Evolutionary conservation across 2,329 filamentous ascomycete genomes (phyloP).

Genomic region (Coniochaeta pulveracea): DNA sequence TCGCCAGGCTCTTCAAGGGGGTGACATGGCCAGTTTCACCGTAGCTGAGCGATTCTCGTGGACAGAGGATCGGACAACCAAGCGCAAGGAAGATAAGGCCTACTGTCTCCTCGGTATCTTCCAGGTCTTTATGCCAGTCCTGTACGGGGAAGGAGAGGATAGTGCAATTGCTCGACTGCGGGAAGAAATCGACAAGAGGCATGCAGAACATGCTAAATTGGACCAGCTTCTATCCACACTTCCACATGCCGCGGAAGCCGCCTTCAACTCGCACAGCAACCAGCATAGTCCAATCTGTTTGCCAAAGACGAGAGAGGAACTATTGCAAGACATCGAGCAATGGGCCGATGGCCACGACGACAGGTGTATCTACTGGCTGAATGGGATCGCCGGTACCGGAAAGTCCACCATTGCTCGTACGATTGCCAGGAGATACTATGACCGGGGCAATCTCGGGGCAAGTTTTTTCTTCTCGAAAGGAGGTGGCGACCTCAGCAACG

Average conservation of each 20-base stretch:
- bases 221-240: conserved; percentile 4
- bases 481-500: conserved; percentile 23
- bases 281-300: conserved; percentile 20
- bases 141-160: conserved; percentile 6
- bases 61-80: conserved; percentile 5
- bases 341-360: conserved; percentile 15
- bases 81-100: conserved; percentile 6
- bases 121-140: conserved; percentile 5
- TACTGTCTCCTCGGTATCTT: conserved; percentile 8
- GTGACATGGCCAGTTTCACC: too few relatives aligned
- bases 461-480: conserved; percentile 35
- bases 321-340: conserved; percentile 17
- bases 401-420: conserved; percentile 27
- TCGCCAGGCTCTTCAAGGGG: conserved; percentile 7
- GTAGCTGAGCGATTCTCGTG: too few relatives aligned
- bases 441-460: conserved; percentile 15
- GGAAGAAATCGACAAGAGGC: conserved; percentile 6
- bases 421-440: conserved; percentile 12
- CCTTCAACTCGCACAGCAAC: conserved; percentile 23
- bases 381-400: conserved; percentile 25
- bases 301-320: conserved; percentile 17
- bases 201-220: too few relatives aligned
- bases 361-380: conserved; percentile 23
- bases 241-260: conserved; percentile 7
- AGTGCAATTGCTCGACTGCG: conserved; percentile 6